A percentile compares a stretch with the other conserved stretches of the same genome.
phyloP scores from a whole-genome alignment of 2,329 filamentous ascomycete species.

The Corniculantispora saksenae region DNA sequence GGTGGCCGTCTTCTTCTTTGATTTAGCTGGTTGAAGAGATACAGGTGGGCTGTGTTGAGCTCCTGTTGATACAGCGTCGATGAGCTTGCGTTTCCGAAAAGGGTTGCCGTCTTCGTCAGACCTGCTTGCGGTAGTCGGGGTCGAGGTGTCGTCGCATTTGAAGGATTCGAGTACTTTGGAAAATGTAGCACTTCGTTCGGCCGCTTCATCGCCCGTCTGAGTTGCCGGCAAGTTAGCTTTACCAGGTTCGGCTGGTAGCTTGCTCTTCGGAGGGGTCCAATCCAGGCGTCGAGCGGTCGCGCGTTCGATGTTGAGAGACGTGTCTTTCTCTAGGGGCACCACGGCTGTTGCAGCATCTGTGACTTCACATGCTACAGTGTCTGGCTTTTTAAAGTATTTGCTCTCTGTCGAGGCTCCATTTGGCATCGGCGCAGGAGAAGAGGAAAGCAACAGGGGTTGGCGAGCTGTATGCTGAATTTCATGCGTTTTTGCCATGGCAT shows the following conservation, averaged over 20 bases:
- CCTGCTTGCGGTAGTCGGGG: conserved; percentile 19
- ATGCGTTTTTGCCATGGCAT: background rate
- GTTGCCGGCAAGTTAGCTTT: conserved; percentile 27
- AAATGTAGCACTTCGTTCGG: conserved; percentile 38
- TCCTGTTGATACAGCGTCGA: conserved; percentile 48
- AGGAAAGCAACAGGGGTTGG: conserved; percentile 2
- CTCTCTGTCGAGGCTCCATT: background rate
- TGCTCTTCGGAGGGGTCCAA: conserved; percentile 67
- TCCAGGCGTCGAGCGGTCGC: conserved; percentile 59
- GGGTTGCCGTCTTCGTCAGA: conserved; percentile 34
- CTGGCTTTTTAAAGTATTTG: conserved; percentile 1
- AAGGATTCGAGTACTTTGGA: conserved; percentile 46
- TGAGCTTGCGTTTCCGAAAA: conserved; percentile 57
- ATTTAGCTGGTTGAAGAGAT: conserved; percentile 30
- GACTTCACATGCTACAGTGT: background rate
- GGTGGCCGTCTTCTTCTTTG: conserved; percentile 53
- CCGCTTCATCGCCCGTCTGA: background rate
- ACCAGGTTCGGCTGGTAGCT: conserved; percentile 32
- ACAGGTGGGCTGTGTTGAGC: conserved; percentile 20
- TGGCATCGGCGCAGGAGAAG: background rate
- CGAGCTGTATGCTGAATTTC: background rate
- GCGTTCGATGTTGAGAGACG: conserved; percentile 42
- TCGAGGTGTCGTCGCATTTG: conserved; percentile 34
- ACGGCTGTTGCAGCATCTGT: too few relatives aligned
- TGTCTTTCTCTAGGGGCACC: conserved; percentile 19